Percentiles rank a stretch among this genome's conserved stretches.
Evolutionary conservation across 2,329 filamentous ascomycete species (phyloP).

Genomic region (Leptosphaerulina australis): DNA sequence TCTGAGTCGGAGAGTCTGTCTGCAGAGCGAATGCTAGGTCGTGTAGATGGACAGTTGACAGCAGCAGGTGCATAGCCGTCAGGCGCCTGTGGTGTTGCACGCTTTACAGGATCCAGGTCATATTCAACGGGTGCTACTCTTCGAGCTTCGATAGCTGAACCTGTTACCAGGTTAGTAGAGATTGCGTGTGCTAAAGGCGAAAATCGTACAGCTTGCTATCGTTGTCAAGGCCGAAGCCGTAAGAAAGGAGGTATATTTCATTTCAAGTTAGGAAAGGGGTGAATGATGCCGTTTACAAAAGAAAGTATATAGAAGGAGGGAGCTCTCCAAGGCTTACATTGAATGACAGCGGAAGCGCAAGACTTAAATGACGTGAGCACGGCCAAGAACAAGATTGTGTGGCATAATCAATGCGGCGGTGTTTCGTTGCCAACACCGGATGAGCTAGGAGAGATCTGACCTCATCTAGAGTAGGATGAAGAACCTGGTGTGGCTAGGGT

Average conservation of each 20-base stretch:
- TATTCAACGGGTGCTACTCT: constrained; percentile 26
- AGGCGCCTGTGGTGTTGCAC: constrained; percentile 62
- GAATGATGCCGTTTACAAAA: background rate
- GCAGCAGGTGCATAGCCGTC: constrained; percentile 73
- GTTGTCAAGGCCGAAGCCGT: constrained; percentile 39
- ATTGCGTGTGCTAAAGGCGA: background rate
- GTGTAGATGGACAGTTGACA: constrained; percentile 71
- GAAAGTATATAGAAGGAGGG: constrained; percentile 2
- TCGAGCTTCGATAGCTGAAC: constrained; percentile 31
- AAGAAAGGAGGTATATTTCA: constrained; percentile 38
- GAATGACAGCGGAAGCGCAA: constrained; percentile 1
- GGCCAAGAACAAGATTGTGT: constrained; percentile 9
- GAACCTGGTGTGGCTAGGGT: constrained; percentile 14
- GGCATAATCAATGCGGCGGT: constrained; percentile 17
- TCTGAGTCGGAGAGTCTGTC: constrained; percentile 70
- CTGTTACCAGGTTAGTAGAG: constrained; percentile 31
- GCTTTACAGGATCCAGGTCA: constrained; percentile 36
- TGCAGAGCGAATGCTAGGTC: constrained; percentile 72
- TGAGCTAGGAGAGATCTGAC: constrained; percentile 20
- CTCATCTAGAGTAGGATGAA: constrained; percentile 16
- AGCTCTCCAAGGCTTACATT: background rate
- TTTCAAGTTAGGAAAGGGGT: constrained; percentile 19
- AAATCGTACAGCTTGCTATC: constrained; percentile 38
- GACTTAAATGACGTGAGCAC: constrained; percentile 16
- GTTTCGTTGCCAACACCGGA: constrained; percentile 17